Conservation (phyloP, 2,329 filamentous ascomycete genomes). For the Colletotrichum euphorbiae region DNA sequence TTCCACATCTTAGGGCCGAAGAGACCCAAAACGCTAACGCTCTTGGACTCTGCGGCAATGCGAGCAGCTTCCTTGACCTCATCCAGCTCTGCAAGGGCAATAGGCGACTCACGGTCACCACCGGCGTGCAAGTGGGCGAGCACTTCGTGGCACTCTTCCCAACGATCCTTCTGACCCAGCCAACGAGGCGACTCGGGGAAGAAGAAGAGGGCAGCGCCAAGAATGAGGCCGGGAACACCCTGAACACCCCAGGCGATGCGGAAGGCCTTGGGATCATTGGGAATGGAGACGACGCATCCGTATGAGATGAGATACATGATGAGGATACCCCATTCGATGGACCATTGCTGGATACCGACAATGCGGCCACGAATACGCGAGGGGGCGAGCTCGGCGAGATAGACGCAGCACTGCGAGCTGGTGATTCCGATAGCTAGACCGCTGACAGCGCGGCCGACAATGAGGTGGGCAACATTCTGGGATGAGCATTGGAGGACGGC, state of each 20-base stretch:
- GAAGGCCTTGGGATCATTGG: constrained; percentile 68
- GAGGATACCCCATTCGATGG: constrained; percentile 75
- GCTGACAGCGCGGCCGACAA: constrained; percentile 69
- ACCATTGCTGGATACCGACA: constrained; percentile 79
- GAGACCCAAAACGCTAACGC: constrained; percentile 55
- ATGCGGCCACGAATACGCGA: constrained; percentile 67
- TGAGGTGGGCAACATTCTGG: constrained; percentile 66
- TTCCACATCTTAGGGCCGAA: constrained; percentile 62
- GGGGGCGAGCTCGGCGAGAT: constrained; percentile 74
- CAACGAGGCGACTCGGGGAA: constrained; percentile 39
- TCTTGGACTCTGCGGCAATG: constrained; percentile 51
- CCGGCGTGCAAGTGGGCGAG: constrained; percentile 62
- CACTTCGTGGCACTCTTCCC: constrained; percentile 40
- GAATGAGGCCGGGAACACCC: constrained; percentile 41
- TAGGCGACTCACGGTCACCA: constrained; percentile 64
- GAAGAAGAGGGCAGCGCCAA: constrained; percentile 42
- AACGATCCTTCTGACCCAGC: constrained; percentile 39
- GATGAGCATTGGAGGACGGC: constrained; percentile 70
- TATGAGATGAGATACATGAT: constrained; percentile 79
- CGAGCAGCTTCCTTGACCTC: constrained; percentile 59
- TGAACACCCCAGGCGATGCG: constrained; percentile 54
- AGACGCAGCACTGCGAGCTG: constrained; percentile 75
- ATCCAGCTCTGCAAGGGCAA: constrained; percentile 68
- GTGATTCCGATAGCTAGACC: constrained; percentile 75
- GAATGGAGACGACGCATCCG: constrained; percentile 69